Evolutionary conservation across 2,329 filamentous ascomycete genomes (phyloP).

Genomic region (Penicillium sp.): DNA sequence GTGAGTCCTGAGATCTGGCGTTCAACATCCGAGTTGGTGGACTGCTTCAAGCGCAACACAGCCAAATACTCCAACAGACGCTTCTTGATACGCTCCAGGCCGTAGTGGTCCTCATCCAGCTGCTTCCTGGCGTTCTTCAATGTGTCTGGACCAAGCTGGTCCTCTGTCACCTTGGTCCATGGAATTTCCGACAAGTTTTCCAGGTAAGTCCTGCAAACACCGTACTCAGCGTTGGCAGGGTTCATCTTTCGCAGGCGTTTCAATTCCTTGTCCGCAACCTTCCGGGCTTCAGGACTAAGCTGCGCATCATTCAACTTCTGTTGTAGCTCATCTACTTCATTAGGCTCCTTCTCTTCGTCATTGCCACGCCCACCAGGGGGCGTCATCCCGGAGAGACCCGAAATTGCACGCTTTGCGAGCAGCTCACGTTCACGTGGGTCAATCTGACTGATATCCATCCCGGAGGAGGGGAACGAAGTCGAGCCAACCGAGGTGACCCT

Average conservation of each 20-base stretch:
- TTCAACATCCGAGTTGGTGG: conserved; percentile 79
- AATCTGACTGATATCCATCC: conserved; percentile 56
- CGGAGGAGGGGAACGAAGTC: conserved; percentile 62
- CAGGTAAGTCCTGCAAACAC: conserved; percentile 87
- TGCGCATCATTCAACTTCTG: conserved; percentile 80
- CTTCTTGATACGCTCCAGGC: conserved; percentile 96
- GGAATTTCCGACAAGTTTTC: conserved; percentile 93
- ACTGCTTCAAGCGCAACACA: conserved; percentile 92
- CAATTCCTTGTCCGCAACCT: conserved; percentile 86
- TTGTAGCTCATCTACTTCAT: conserved; percentile 87
- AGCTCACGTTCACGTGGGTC: conserved; percentile 50
- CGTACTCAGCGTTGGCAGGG: conserved; percentile 92
- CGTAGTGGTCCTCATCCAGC: conserved; percentile 94
- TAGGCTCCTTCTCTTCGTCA: conserved; percentile 74
- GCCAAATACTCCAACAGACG: conserved; percentile 91
- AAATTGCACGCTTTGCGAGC: conserved; percentile 46
- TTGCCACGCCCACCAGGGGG: conserved; percentile 49
- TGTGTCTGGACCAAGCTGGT: conserved; percentile 79
- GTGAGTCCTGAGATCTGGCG: conserved; percentile 65
- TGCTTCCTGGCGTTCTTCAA: conserved; percentile 79
- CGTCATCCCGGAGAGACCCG: conserved; percentile 41
- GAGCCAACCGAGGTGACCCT: conserved; percentile 77
- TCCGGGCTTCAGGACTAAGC: conserved; percentile 79
- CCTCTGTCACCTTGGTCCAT: conserved; percentile 81
- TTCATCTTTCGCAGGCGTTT: conserved; percentile 92